Percentiles rank a stretch among this genome's conserved stretches.
Conservation (phyloP, 345 rosid species). For the Excoecaria cochinchinensis region DNA sequence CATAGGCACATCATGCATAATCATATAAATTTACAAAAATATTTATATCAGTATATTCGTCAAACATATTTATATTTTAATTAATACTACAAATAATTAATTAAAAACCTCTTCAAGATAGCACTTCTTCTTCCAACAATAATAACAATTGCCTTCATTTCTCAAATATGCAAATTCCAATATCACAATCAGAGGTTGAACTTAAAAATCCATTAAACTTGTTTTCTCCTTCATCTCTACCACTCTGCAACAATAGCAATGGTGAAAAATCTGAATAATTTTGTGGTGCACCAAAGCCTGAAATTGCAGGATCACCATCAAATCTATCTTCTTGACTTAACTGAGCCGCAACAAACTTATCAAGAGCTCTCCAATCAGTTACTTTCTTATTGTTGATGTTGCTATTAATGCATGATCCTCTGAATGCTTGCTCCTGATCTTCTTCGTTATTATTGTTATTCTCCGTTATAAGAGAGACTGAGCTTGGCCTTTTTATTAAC, state of each 20-base stretch:
- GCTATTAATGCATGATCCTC: not conserved
- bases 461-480: slow-evolving; percentile 33
- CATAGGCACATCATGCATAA: not conserved
- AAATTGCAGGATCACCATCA: slow-evolving; percentile 24
- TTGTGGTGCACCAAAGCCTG: slow-evolving; percentile 30
- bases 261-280: slow-evolving; percentile 28
- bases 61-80: slow-evolving; percentile 15
- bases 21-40: slow-evolving; percentile 30
- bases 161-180: slow-evolving; percentile 61
- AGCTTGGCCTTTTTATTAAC: slow-evolving; percentile 50
- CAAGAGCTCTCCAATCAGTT: slow-evolving; percentile 85
- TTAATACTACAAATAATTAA: not conserved
- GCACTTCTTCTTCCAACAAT: not conserved
- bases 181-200: slow-evolving; percentile 44
- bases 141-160: slow-evolving; percentile 24
- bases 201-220: slow-evolving; percentile 47
- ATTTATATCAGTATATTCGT: slow-evolving; percentile 18
- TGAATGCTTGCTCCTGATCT: slow-evolving; percentile 28
- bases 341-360: slow-evolving; percentile 92
- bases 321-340: slow-evolving; percentile 68
- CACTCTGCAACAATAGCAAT: slow-evolving; percentile 44
- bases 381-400: slow-evolving; percentile 37
- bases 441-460: slow-evolving; percentile 29
- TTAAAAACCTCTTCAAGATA: slow-evolving; percentile 7
- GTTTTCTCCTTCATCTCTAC: slow-evolving; percentile 44